These are phyloP conservation scores for Aquilaria agallochum DNA, from an alignment of 441 rosid genomes.

Conservation along the genomic window DNA sequence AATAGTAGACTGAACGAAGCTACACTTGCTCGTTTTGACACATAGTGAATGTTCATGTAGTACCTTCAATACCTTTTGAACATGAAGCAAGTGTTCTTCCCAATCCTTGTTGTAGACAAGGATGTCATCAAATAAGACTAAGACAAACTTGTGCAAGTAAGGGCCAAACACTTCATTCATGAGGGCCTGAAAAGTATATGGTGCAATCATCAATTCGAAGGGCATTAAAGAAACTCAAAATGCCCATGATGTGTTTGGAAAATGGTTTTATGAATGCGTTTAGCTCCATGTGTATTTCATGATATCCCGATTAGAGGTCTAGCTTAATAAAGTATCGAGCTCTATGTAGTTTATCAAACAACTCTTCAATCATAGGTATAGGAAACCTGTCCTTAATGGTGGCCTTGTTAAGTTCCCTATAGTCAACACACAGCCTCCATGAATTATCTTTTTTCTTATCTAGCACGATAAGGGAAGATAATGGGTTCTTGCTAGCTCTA, in stretches of 20 bases:
- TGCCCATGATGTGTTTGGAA: not conserved
- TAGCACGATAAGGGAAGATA: too few species aligned
- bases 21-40: too few species aligned
- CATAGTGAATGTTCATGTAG: too few species aligned
- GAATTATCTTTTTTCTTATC: not conserved
- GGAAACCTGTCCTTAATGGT: not conserved
- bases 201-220: not conserved
- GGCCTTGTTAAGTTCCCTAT: not conserved
- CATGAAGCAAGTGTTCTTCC: not conserved
- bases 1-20: too few species aligned
- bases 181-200: not conserved
- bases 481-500: too few species aligned
- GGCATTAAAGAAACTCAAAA: not conserved
- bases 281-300: not conserved
- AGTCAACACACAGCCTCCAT: not conserved
- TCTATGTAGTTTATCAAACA: not conserved
- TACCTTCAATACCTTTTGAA: not conserved
- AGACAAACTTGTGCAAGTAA: not conserved
- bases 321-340: not conserved
- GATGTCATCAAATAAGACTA: not conserved
- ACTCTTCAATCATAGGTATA: not conserved
- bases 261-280: not conserved
- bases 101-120: not conserved
- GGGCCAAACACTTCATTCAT: not conserved
- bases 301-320: not conserved